Evolutionary conservation across 1,284 basidiomycete genomes (phyloP).

Genomic region (Pseudozyma thailandica): DNA sequence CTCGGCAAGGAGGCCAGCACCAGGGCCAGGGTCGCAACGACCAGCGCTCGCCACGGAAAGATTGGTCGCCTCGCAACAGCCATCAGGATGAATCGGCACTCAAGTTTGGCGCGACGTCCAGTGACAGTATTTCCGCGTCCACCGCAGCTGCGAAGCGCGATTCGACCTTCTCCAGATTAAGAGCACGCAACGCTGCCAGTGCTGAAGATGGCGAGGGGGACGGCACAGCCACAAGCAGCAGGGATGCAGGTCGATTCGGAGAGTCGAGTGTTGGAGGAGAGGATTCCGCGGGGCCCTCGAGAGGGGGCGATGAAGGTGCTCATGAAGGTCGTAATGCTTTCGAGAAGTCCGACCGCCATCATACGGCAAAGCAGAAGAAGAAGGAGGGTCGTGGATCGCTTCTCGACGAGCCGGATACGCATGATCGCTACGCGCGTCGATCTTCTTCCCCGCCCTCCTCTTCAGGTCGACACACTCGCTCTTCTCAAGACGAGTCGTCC

Average conservation of each 20-base stretch:
- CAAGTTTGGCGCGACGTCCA: constrained; percentile 22
- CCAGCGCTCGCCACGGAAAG: constrained; percentile 6
- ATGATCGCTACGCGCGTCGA: constrained; percentile 5
- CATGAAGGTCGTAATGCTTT: background rate
- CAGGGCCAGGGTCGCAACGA: constrained; percentile 9
- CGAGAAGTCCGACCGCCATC: constrained; percentile 38
- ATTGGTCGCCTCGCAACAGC: constrained; percentile 7
- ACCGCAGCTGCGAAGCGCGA: constrained; percentile 13
- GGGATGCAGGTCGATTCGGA: constrained; percentile 9
- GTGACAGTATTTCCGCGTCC: constrained; percentile 5
- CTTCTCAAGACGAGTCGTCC: background rate
- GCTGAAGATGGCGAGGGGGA: constrained; percentile 1
- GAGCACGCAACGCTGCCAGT: constrained; percentile 19
- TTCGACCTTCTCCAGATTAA: constrained; percentile 18
- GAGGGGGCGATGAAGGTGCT: constrained; percentile 15
- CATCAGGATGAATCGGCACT: constrained; percentile 18
- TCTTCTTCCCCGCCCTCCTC: background rate
- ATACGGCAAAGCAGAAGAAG: constrained; percentile 44
- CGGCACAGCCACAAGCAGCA: background rate
- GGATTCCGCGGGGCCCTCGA: background rate
- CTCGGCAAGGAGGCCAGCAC: constrained; percentile 4
- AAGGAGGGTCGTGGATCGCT: constrained; percentile 46
- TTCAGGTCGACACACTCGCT: constrained; percentile 8
- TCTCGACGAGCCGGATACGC: constrained; percentile 5
- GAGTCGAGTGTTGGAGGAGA: constrained; percentile 3